Evolutionary conservation across 169 alveolate genomes (phyloP).

Genomic region (Ichthyophthirius multifiliis): DNA sequence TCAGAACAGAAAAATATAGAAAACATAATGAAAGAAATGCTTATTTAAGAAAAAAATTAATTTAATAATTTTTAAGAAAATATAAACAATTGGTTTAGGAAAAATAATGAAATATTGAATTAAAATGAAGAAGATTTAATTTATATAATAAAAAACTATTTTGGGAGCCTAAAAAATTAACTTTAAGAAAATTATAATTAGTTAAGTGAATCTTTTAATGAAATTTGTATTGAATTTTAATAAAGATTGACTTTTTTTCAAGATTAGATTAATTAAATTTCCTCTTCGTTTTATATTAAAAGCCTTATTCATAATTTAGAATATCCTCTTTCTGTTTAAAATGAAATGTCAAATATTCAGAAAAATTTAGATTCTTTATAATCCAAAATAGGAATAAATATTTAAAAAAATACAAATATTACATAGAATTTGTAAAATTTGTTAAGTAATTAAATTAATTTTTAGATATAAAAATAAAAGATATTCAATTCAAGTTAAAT

Average conservation of each 20-base stretch:
- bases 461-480: no score
- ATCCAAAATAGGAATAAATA: no score
- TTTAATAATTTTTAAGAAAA: background rate
- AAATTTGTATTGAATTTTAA: background rate
- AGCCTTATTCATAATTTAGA: background rate
- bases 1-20: background rate
- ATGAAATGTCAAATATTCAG: background rate
- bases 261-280: background rate
- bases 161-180: background rate
- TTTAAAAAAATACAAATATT: no score
- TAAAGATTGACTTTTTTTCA: background rate
- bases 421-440: no score
- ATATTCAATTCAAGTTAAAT: no score
- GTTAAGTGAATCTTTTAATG: background rate
- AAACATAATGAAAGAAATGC: background rate
- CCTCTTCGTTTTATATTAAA: background rate
- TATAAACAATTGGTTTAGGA: background rate
- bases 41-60: background rate
- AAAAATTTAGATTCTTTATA: no score
- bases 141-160: background rate
- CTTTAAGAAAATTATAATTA: background rate
- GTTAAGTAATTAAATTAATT: no score
- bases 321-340: background rate
- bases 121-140: background rate
- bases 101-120: background rate